These are phyloP conservation scores for Arthonia radiata DNA, from an alignment of 495 filamentous ascomycete genomes.

Conservation along the genomic window DNA sequence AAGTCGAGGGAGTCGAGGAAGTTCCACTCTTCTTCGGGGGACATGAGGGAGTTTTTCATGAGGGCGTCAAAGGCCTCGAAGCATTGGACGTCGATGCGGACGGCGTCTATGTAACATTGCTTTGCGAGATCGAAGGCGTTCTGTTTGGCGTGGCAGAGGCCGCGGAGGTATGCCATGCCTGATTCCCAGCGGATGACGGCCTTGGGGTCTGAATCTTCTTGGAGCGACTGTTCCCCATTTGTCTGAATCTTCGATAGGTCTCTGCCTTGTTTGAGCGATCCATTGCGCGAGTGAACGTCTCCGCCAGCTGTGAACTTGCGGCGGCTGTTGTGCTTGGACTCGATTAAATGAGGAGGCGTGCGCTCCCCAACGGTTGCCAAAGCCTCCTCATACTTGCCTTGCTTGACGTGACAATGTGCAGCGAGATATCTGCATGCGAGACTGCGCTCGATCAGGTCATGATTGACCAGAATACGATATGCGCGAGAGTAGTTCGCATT, in stretches of 20 bases:
- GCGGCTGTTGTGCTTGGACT: conserved; percentile 34
- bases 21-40: conserved; percentile 84
- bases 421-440: conserved; percentile 77
- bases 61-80: conserved; percentile 95
- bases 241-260: too few species aligned
- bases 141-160: conserved; percentile 86
- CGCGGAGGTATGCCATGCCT: conserved; percentile 87
- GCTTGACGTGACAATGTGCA: conserved; percentile 78
- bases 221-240: conserved; percentile 31
- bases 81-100: conserved; percentile 91
- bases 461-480: conserved; percentile 56
- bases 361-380: conserved; percentile 72
- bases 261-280: too few species aligned
- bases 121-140: conserved; percentile 94
- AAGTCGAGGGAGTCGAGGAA: conserved; percentile 87
- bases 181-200: conserved; percentile 66
- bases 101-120: conserved; percentile 93
- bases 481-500: conserved; percentile 85
- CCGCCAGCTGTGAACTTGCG: conserved; percentile 26
- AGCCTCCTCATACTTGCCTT: conserved; percentile 70
- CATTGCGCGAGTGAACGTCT: too few species aligned
- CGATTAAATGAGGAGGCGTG: conserved; percentile 68
- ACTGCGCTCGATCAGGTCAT: conserved; percentile 58
- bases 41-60: conserved; percentile 93
- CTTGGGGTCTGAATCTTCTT: conserved; percentile 39